Evolutionary conservation across 495 filamentous ascomycete species (phyloP).

Genomic region (Aspergillus biplanus): DNA sequence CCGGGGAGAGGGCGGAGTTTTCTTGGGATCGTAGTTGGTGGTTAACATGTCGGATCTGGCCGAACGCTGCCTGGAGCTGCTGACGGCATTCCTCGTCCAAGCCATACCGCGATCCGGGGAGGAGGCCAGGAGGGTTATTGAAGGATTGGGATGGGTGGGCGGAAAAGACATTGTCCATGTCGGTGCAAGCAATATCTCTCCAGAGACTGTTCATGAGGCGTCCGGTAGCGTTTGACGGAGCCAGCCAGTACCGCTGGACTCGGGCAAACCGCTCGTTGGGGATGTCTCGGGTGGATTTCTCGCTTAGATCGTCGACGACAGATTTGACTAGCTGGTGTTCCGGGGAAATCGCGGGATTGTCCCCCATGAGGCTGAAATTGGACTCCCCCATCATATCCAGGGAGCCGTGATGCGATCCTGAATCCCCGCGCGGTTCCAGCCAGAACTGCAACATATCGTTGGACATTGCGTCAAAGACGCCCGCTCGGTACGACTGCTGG

Average conservation of each 20-base stretch:
- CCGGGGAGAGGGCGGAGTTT: conserved; percentile 31
- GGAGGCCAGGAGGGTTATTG: conserved; percentile 27
- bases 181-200: conserved; percentile 47
- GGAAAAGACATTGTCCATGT: conserved; percentile 51
- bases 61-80: conserved; percentile 45
- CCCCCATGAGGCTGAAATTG: conserved; percentile 36
- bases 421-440: conserved; percentile 45
- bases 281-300: conserved; percentile 42
- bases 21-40: conserved; percentile 31
- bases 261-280: conserved; percentile 52
- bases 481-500: conserved; percentile 29
- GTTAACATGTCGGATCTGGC: conserved; percentile 25
- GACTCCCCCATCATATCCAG: conserved; percentile 38
- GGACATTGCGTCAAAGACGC: conserved; percentile 34
- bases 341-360: conserved; percentile 29
- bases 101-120: conserved; percentile 48
- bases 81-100: conserved; percentile 54
- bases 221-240: conserved; percentile 44
- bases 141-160: conserved; percentile 28
- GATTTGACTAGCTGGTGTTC: conserved; percentile 31
- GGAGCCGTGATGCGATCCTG: conserved; percentile 39
- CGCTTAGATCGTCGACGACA: conserved; percentile 30
- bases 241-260: conserved; percentile 55
- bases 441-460: conserved; percentile 46
- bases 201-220: conserved; percentile 55